These are phyloP conservation scores for Ochromonas danica DNA, from an alignment of 108 stramenopile genomes.

Conservation along the genomic window DNA sequence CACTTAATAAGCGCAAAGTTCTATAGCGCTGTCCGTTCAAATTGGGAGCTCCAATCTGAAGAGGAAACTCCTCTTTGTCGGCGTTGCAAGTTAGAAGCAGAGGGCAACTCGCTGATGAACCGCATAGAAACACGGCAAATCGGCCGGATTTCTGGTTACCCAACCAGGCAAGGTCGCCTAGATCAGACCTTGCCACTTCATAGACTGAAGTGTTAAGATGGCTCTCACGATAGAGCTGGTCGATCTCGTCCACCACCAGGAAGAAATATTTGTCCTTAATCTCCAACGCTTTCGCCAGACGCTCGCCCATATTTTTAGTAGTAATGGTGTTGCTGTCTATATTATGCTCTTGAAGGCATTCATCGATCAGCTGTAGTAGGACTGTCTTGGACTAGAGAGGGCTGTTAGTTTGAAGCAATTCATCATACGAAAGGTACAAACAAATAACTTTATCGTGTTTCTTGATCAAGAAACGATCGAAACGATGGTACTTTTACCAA, in stretches of 20 bases:
- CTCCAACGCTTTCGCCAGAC: slow-evolving; percentile 1
- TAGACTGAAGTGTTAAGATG: no score
- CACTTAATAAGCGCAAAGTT: neutral
- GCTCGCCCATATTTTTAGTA: neutral
- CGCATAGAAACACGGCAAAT: slow-evolving; percentile 30
- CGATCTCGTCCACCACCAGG: slow-evolving; percentile 30
- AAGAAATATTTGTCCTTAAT: neutral
- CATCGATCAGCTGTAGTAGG: neutral
- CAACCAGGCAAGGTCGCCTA: slow-evolving; percentile 17
- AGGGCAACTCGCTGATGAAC: slow-evolving; percentile 27
- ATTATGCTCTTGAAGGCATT: no score
- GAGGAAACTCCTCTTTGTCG: slow-evolving; percentile 27
- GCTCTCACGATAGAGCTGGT: slow-evolving; percentile 9
- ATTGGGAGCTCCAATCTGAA: neutral
- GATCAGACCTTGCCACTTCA: neutral
- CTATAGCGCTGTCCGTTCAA: neutral
- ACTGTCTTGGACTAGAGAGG: neutral
- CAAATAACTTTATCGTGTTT: neutral
- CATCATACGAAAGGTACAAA: neutral
- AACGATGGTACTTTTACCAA: neutral
- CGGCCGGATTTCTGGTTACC: slow-evolving; percentile 18
- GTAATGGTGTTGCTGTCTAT: neutral
- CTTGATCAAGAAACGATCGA: neutral
- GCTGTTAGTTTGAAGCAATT: neutral
- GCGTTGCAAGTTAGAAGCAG: slow-evolving; percentile 26